Percentiles rank a stretch among this genome's conserved stretches.
These are phyloP conservation scores for Aschersonia sp. DNA, from an alignment of 2,329 filamentous ascomycete species.

Conservation along the genomic window DNA sequence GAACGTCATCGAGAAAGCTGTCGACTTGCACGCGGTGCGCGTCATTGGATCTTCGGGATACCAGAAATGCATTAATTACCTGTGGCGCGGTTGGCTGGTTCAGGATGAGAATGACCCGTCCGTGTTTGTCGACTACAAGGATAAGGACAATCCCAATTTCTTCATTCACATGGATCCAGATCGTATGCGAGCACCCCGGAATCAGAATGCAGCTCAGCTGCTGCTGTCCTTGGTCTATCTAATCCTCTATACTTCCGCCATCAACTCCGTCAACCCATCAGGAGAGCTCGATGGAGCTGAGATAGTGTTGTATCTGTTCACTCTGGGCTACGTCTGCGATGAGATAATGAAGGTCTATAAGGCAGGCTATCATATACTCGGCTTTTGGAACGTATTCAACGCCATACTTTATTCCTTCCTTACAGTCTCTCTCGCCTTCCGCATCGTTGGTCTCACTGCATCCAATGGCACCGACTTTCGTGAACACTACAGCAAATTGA, in stretches of 20 bases:
- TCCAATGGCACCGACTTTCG: conserved; percentile 28
- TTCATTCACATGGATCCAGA: conserved; percentile 81
- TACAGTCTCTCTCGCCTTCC: conserved; percentile 61
- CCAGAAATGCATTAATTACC: conserved; percentile 83
- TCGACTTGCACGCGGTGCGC: conserved; percentile 77
- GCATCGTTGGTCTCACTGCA: conserved; percentile 63
- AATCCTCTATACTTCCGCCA: conserved; percentile 71
- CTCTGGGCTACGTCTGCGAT: conserved; percentile 78
- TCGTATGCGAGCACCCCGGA: conserved; percentile 80
- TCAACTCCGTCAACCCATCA: conserved; percentile 81
- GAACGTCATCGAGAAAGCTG: conserved; percentile 86
- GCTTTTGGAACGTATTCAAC: conserved; percentile 98
- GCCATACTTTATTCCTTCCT: conserved; percentile 66
- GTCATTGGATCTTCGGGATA: conserved; percentile 90
- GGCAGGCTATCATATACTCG: conserved; percentile 76
- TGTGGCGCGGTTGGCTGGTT: conserved; percentile 95
- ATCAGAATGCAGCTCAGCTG: conserved; percentile 84
- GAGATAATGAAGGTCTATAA: conserved; percentile 87
- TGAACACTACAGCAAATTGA: conserved; percentile 57
- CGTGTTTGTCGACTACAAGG: conserved; percentile 77
- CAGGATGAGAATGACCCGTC: conserved; percentile 85
- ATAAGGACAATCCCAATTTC: conserved; percentile 66
- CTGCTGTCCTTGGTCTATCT: conserved; percentile 74
- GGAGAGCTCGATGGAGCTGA: conserved; percentile 80
- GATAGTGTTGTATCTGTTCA: conserved; percentile 77